Percentiles rank a stretch among this genome's conserved stretches.
Evolutionary conservation across 768 basidiomycete genomes (phyloP).

Genomic region (Termitomyces eurrhizus): DNA sequence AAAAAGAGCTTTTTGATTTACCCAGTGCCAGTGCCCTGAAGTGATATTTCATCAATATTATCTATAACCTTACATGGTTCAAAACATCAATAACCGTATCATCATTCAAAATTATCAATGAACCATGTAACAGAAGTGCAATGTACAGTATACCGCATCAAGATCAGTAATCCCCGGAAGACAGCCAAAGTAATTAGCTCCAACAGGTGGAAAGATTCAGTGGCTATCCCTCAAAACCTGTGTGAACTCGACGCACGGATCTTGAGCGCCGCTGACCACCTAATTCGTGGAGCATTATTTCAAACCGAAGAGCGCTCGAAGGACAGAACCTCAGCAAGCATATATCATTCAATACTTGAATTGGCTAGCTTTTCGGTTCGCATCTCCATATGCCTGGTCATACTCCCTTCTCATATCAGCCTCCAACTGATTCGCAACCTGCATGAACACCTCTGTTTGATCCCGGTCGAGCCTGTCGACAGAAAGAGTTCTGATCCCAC

Average conservation of each 20-base stretch:
- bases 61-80: neutral
- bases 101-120: neutral
- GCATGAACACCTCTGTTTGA: neutral
- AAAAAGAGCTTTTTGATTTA: too few species aligned
- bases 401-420: slow-evolving; percentile 1
- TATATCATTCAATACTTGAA: neutral
- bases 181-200: neutral
- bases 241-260: too few species aligned
- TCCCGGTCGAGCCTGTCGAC: neutral
- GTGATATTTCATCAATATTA: too few species aligned
- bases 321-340: neutral
- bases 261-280: too few species aligned
- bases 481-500: neutral
- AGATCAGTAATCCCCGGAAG: too few species aligned
- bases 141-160: too few species aligned
- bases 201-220: neutral
- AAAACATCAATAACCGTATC: neutral
- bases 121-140: neutral
- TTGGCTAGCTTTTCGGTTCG: neutral
- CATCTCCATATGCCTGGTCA: neutral
- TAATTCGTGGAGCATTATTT: too few species aligned
- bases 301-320: too few species aligned
- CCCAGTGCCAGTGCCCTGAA: too few species aligned
- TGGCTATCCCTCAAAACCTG: too few species aligned
- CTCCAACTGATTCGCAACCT: slow-evolving; percentile 6